Conservation (phyloP, 495 filamentous ascomycete species). For the Lentithecium fluviatile region DNA sequence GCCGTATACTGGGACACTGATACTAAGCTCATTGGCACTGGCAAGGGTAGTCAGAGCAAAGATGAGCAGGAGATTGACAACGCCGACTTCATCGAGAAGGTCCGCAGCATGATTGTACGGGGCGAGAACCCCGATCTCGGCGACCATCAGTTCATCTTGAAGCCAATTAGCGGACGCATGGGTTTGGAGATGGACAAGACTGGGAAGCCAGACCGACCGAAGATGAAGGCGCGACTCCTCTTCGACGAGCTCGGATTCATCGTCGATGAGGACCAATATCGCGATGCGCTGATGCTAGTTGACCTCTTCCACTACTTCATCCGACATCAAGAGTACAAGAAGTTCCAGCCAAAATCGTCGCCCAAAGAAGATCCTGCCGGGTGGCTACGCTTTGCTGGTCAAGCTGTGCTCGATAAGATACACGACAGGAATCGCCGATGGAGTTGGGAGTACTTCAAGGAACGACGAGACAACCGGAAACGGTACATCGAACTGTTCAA, state of each 20-base stretch:
- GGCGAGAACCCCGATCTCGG: constrained; percentile 52
- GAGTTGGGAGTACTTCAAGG: constrained; percentile 92
- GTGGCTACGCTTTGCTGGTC: constrained; percentile 86
- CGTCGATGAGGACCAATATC: constrained; percentile 93
- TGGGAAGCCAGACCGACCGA: constrained; percentile 72
- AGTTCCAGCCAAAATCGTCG: constrained; percentile 78
- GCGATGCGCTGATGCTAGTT: constrained; percentile 94
- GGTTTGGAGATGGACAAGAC: constrained; percentile 93
- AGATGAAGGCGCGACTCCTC: constrained; percentile 83
- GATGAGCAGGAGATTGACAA: constrained; percentile 66
- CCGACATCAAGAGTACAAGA: constrained; percentile 95
- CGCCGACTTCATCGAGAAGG: constrained; percentile 69
- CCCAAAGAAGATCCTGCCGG: constrained; percentile 89
- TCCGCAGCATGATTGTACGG: constrained; percentile 73
- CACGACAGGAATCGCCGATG: constrained; percentile 86
- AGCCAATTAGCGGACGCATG: constrained; percentile 88
- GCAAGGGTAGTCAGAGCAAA: constrained; percentile 57
- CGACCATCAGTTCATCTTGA: constrained; percentile 87
- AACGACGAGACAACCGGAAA: constrained; percentile 84
- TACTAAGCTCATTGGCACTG: constrained; percentile 73
- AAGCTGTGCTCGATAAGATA: constrained; percentile 87
- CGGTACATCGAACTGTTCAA: constrained; percentile 95
- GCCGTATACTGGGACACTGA: constrained; percentile 99
- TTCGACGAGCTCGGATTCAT: constrained; percentile 97
- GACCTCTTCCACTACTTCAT: constrained; percentile 98